Conservation (phyloP, 1,284 basidiomycete species). For the Rhodotorula glutinis region DNA sequence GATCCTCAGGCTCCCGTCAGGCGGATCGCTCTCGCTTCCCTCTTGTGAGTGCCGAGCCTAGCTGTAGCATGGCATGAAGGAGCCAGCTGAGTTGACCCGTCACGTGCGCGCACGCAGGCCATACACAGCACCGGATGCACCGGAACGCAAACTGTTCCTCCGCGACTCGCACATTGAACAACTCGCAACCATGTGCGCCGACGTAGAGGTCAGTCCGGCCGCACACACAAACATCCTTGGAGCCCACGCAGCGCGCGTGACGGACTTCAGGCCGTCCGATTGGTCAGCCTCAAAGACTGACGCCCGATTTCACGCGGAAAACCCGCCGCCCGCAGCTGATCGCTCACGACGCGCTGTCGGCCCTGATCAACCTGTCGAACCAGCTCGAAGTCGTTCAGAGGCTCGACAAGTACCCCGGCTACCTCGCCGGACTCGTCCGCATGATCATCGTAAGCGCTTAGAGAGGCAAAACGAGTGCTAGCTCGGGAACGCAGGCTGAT, state of each 20-base stretch:
- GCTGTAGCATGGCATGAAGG: neutral
- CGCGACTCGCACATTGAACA: constrained; percentile 34
- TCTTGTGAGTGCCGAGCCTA: constrained; percentile 17
- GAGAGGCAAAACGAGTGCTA: neutral
- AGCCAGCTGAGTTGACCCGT: neutral
- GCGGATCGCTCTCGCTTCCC: constrained; percentile 34
- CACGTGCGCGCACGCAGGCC: constrained; percentile 14
- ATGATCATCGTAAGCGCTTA: constrained; percentile 74
- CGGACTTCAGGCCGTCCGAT: too few relatives aligned
- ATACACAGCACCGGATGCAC: constrained; percentile 29
- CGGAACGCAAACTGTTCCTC: constrained; percentile 38
- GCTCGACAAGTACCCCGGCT: constrained; percentile 66
- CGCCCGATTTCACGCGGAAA: too few relatives aligned
- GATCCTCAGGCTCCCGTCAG: constrained; percentile 34
- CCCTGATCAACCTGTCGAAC: constrained; percentile 91
- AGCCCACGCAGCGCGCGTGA: too few relatives aligned
- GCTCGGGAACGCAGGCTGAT: constrained; percentile 1
- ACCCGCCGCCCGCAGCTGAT: constrained; percentile 61
- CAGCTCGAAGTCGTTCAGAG: constrained; percentile 66
- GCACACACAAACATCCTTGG: neutral
- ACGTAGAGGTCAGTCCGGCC: constrained; percentile 26
- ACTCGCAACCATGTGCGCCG: constrained; percentile 38
- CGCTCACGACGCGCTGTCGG: constrained; percentile 91
- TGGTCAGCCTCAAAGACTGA: too few relatives aligned
- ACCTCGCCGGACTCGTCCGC: constrained; percentile 78